Evolutionary conservation across 768 basidiomycete species (phyloP).

Genomic region (Mycena latifolia): DNA sequence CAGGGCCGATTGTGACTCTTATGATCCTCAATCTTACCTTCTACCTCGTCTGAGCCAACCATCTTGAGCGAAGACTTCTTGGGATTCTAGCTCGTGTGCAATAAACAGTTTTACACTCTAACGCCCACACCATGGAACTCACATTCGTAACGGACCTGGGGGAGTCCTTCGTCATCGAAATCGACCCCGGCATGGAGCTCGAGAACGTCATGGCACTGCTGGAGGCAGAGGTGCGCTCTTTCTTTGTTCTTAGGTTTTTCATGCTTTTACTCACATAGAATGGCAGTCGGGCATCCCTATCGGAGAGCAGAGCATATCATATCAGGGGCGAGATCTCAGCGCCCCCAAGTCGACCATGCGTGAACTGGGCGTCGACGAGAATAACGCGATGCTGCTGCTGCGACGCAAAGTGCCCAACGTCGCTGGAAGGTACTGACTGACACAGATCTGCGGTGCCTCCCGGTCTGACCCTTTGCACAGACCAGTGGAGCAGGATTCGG

Average conservation of each 20-base stretch:
- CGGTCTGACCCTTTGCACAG: conserved; percentile 51
- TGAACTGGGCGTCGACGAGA: conserved; percentile 68
- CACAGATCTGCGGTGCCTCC: not conserved
- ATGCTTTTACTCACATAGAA: not conserved
- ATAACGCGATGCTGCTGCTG: conserved; percentile 75
- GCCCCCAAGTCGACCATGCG: conserved; percentile 78
- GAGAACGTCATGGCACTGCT: conserved; percentile 93
- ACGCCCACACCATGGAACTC: conserved; percentile 65
- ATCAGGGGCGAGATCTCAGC: conserved; percentile 74
- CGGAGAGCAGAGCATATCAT: conserved; percentile 79
- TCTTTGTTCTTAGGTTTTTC: not conserved
- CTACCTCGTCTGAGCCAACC: conserved; percentile 2
- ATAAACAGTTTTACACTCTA: conserved; percentile 17
- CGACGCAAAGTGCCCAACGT: conserved; percentile 66
- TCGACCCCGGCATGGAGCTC: conserved; percentile 91
- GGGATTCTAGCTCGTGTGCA: not conserved
- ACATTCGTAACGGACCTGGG: conserved; percentile 81
- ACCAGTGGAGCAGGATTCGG: conserved; percentile 81
- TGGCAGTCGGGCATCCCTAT: conserved; percentile 80
- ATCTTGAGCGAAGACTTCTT: not conserved
- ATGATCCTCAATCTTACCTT: conserved; percentile 8
- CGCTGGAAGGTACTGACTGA: conserved; percentile 52
- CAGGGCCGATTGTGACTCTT: conserved; percentile 19
- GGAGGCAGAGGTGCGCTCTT: conserved; percentile 87
- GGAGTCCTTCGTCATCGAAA: conserved; percentile 77